These are phyloP conservation scores for Aechmea fasciata DNA, from an alignment of 176 grass and related monocot genomes.

Conservation along the genomic window DNA sequence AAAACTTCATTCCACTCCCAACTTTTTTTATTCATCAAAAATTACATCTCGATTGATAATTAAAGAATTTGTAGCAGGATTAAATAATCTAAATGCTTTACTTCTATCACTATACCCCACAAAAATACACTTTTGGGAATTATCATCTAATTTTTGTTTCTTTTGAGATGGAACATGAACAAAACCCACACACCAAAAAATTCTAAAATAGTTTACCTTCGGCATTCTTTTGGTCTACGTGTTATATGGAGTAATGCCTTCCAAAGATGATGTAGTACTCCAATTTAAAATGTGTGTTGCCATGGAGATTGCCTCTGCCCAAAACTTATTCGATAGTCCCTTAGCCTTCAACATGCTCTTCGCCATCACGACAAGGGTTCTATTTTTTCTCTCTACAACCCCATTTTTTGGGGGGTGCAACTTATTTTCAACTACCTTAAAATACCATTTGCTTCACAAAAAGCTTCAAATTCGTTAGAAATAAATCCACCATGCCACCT, in stretches of 20 bases:
- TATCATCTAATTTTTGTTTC: neutral
- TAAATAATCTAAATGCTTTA: neutral
- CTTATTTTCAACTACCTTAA: too few relatives aligned
- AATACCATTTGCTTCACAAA: too few relatives aligned
- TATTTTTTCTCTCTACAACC: neutral
- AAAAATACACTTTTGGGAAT: neutral
- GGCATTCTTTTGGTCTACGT: neutral
- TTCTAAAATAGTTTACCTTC: neutral
- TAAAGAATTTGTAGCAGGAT: neutral
- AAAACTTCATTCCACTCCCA: neutral
- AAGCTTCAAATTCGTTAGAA: too few relatives aligned
- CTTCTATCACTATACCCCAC: neutral
- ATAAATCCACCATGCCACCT: too few relatives aligned
- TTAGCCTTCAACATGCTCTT: neutral
- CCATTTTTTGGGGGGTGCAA: neutral
- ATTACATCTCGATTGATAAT: neutral
- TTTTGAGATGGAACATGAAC: neutral
- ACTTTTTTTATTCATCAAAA: neutral
- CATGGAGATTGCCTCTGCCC: neutral
- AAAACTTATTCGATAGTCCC: neutral
- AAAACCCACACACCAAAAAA: neutral
- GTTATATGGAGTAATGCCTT: neutral
- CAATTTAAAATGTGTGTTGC: neutral
- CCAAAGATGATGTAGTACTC: neutral
- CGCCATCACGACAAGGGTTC: neutral